These are phyloP conservation scores for Melanomma pulvis-pyrius DNA, from an alignment of 495 filamentous ascomycete genomes.

Conservation along the genomic window DNA sequence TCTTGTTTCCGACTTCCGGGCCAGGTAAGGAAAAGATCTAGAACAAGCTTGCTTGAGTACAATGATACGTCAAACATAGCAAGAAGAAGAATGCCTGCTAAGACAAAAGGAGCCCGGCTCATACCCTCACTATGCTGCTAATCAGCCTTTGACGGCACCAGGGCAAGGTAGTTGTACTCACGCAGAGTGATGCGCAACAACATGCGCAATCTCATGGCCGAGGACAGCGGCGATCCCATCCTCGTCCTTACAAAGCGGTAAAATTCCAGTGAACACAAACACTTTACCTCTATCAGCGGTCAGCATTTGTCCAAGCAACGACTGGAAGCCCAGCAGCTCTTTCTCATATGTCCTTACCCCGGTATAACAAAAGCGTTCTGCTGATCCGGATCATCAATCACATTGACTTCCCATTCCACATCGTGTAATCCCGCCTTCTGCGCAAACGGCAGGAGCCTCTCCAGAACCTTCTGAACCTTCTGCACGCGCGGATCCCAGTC, in stretches of 20 bases:
- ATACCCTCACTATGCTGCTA: constrained; percentile 59
- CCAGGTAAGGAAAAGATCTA: constrained; percentile 66
- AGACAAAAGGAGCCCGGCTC: constrained; percentile 61
- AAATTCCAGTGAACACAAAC: constrained; percentile 82
- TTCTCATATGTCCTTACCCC: constrained; percentile 47
- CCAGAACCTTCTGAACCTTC: constrained; percentile 69
- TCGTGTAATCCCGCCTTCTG: constrained; percentile 60
- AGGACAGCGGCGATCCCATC: constrained; percentile 81
- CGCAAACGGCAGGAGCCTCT: constrained; percentile 63
- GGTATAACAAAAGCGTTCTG: constrained; percentile 90
- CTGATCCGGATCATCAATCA: constrained; percentile 69
- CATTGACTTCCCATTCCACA: constrained; percentile 78
- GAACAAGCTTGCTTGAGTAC: constrained; percentile 49
- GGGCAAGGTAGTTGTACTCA: not conserved
- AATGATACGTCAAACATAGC: constrained; percentile 56
- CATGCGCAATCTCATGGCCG: constrained; percentile 94
- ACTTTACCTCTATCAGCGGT: constrained; percentile 69
- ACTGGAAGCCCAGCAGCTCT: not conserved
- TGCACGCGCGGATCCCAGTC: constrained; percentile 54
- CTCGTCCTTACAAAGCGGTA: constrained; percentile 71
- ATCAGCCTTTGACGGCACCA: not conserved
- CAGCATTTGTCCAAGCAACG: constrained; percentile 10
- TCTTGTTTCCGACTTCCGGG: constrained; percentile 75
- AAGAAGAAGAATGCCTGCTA: constrained; percentile 57
- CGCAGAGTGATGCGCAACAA: constrained; percentile 75